Evolutionary conservation across 108 stramenopile species (phyloP), one percentile per base, ranked within the genome.

Genomic region (Skeletonema costatum): DNA sequence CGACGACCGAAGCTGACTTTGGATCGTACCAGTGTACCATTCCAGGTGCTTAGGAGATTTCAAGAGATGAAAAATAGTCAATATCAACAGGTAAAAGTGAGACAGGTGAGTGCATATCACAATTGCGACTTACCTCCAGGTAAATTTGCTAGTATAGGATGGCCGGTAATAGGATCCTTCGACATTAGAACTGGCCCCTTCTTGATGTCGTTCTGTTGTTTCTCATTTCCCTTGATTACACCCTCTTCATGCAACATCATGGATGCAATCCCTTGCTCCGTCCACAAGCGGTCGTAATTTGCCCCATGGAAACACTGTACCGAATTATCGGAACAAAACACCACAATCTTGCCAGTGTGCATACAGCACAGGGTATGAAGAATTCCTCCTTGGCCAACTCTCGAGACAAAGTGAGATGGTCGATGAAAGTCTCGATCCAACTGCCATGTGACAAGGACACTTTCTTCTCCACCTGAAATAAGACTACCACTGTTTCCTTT

Each of bases 1-100:
- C 77, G 42, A 73, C 75, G 32, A 93, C 85, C 1, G 82, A 81
- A 41, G 81, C 75, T 16, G 77, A 64, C 4, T 36, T 64, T 25
- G 89, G 78, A 83, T 95, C 88, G 70, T 85, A 92, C 94, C 90
- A 92, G 67, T 95, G 90, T 32, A 95, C 79, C 64, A 79, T 88
- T 60, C 94, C 94, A 9, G 92, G 88, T 9, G 94, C 89, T 36
- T 8, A 48, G 32, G n/a, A 86, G 62, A 10, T n/a, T 46, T 48
- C 4, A 85, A 30, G 21, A 86, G 12, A 36, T 60, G 74, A 0
- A 86, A 36, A 25, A 60, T 53, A 31, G 32, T 64, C 25, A 74
- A 29, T 5, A 46, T 16, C 3, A 3, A 16, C 16, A n/a, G 4
- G 44, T n/a, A 46, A 3, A 46, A 21, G 51, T 25, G 25, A 25